These are phyloP conservation scores for Geotrichum aggregatum DNA, from an alignment of 1,139 yeast genomes.

Conservation along the genomic window DNA sequence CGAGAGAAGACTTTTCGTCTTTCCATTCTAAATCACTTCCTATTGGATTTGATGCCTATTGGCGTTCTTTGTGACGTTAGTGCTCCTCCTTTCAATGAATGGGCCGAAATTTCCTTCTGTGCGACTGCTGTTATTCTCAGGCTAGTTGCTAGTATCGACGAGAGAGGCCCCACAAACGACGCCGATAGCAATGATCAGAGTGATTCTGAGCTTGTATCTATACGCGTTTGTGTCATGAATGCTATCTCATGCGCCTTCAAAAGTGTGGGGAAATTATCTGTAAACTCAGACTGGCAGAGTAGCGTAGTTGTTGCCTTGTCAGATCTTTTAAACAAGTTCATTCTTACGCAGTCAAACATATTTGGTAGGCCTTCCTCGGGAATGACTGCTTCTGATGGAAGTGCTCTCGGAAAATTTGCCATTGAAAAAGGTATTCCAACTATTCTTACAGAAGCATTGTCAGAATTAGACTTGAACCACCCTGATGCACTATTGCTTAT, in stretches of 20 bases:
- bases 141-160: slow-evolving; percentile 51
- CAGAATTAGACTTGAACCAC: slow-evolving; percentile 65
- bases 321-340: slow-evolving; percentile 43
- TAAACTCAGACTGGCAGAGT: slow-evolving; percentile 44
- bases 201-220: slow-evolving; percentile 65
- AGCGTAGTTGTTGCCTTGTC: slow-evolving; percentile 54
- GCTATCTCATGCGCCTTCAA: slow-evolving; percentile 58
- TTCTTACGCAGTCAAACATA: slow-evolving; percentile 28
- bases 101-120: slow-evolving; percentile 47
- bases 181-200: slow-evolving; percentile 45
- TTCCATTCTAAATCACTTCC: slow-evolving; percentile 53
- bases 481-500: slow-evolving; percentile 62
- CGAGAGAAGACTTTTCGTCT: slow-evolving; percentile 63
- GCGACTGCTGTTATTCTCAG: slow-evolving; percentile 42
- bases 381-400: slow-evolving; percentile 49
- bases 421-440: slow-evolving; percentile 63
- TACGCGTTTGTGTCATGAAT: slow-evolving; percentile 71
- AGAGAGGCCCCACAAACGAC: slow-evolving; percentile 30
- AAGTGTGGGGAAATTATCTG: slow-evolving; percentile 43
- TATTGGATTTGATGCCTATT: slow-evolving; percentile 70
- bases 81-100: slow-evolving; percentile 26
- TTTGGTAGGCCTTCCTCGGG: slow-evolving; percentile 39
- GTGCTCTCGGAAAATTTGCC: slow-evolving; percentile 57
- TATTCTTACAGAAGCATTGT: slow-evolving; percentile 53
- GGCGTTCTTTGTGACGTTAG: slow-evolving; percentile 40